A percentile compares a stretch with the other conserved stretches of the same genome.
phyloP scores from a whole-genome alignment of 2,329 filamentous ascomycete genomes.

The Coniochaeta sp. region DNA sequence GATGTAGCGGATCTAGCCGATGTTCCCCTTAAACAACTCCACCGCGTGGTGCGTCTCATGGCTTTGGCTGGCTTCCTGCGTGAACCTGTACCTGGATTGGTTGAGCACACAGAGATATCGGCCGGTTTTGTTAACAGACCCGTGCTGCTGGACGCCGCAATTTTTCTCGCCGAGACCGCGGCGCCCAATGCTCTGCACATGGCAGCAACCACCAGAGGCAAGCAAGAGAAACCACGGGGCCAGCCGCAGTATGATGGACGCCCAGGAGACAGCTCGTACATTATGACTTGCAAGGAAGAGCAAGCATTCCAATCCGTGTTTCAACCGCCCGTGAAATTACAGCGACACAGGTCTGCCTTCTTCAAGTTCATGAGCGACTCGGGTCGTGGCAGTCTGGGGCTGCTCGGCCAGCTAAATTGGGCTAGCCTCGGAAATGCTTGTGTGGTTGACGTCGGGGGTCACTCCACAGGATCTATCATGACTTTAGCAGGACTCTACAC shows the following conservation, averaged over 20 bases:
- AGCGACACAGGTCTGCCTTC: conserved; percentile 24
- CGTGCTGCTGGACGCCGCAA: conserved; percentile 25
- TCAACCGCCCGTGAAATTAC: conserved; percentile 16
- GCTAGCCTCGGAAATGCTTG: conserved; percentile 15
- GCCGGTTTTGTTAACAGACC: conserved; percentile 25
- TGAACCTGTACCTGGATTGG: conserved; percentile 20
- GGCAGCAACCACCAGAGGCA: conserved; percentile 15
- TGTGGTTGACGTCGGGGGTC: conserved; percentile 15
- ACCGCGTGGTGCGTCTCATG: conserved; percentile 25
- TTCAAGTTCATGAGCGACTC: conserved; percentile 13
- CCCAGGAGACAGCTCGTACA: conserved; percentile 13
- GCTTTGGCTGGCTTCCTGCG: conserved; percentile 25
- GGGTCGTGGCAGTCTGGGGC: conserved; percentile 10
- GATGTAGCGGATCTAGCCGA: conserved; percentile 32
- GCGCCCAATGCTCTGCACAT: conserved; percentile 27
- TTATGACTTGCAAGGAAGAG: conserved; percentile 3
- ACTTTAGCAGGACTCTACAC: conserved; percentile 15
- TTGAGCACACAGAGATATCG: conserved; percentile 30
- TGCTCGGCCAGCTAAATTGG: conserved; percentile 20
- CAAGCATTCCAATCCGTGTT: conserved; percentile 7
- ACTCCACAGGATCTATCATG: neutral
- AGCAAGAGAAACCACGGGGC: conserved; percentile 5
- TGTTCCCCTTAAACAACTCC: conserved; percentile 28
- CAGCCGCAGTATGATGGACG: neutral
- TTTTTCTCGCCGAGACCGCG: conserved; percentile 27